Base-by-base conservation (phyloP, 1,284 basidiomycete genomes). In the Cryptococcus hybrid region DNA sequence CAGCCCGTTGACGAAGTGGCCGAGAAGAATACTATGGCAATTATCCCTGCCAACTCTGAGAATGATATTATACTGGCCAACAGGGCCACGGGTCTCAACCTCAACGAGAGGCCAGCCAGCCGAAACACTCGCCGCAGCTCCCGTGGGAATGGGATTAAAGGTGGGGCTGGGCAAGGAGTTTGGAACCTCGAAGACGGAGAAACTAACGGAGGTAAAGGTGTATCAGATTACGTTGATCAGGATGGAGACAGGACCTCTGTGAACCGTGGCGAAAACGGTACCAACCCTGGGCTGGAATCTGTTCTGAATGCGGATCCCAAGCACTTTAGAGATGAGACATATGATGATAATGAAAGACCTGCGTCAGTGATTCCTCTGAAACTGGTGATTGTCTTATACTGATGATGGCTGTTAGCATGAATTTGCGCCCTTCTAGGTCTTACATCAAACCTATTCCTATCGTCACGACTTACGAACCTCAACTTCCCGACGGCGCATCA, bases 371-470 rank as follows among this genome's bases (percentile, higher is more conserved):
- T 18, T 48, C 13, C 7, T 38, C 8, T 47, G 2, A 34, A 13
- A 7, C 24, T 13, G 15, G 35, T 47, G 30, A 40, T 11, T 52
- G n/a, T 24, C 43, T 15, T 37, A 47, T 47, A 56, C 13, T 40
- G 50, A 44, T 9, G 44, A 24, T 11, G 2, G 5, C 18, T 35
- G 24, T 13, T 46, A 63, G 62, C 4, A 18, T 67, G 12, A 36
- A 47, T 36, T 53, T 69, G 7, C 43, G 65, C 39, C 70, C 70
- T 12, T 76, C 75, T 3, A 63, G 75, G 36, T 76, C 75, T 6
- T 78, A 78, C 63, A 60, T 69, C 64, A 68, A 70, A 52, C 62
- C 65, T 2, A 68, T 73, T 44, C 66, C 70, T 24, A 68, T 73
- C 60, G 67, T 73, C 24, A 73, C 70, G 46, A 73, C 67, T 42